Conservation (phyloP, 202 grass and related monocot species). For the Setaria italica region DNA sequence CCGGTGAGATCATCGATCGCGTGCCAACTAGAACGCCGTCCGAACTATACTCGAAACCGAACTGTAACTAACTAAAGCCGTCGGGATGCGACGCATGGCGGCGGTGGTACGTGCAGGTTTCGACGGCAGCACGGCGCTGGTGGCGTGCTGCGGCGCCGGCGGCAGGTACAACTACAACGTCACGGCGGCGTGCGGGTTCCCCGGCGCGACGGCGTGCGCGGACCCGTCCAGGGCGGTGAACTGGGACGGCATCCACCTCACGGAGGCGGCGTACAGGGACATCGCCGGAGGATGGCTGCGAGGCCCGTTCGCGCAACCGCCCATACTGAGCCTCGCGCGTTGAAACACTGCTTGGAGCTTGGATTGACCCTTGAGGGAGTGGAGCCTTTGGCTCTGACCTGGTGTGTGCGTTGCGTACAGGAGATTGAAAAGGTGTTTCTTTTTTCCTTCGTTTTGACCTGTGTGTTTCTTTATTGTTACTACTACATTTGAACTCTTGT, state of each 20-base stretch:
- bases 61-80: no score
- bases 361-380: no score
- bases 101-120: conserved; percentile 3
- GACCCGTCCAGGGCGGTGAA: conserved; percentile 6
- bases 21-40: no score
- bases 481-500: background rate
- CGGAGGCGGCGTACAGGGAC: conserved; percentile 27
- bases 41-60: background rate
- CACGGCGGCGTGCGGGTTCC: conserved; percentile 30
- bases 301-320: conserved; percentile 39
- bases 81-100: no score
- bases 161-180: conserved; percentile 53
- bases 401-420: background rate
- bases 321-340: conserved; percentile 10
- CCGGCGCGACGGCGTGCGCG: conserved; percentile 29
- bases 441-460: background rate
- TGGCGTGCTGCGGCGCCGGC: conserved; percentile 45
- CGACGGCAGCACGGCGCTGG: background rate
- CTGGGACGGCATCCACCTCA: conserved; percentile 64
- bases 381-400: background rate
- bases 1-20: conserved; percentile 35
- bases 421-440: background rate
- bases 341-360: background rate
- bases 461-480: background rate
- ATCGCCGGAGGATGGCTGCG: conserved; percentile 47